phyloP scores from a whole-genome alignment of 2,329 filamentous ascomycete genomes.

The Verticillium nubilum region DNA sequence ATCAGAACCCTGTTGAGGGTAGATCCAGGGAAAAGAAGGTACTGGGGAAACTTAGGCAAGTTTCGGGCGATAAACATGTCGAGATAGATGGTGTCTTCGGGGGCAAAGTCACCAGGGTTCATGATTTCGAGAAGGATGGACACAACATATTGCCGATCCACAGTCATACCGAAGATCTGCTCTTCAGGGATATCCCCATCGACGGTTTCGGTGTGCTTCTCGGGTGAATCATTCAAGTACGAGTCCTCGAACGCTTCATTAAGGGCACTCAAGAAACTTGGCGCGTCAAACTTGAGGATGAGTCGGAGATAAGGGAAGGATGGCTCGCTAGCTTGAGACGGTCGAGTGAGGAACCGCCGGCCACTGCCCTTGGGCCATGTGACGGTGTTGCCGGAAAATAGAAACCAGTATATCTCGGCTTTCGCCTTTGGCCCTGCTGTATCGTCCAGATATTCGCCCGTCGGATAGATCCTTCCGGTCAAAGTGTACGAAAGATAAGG shows the following conservation, averaged over 20 bases:
- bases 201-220: constrained; percentile 51
- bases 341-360: constrained; percentile 56
- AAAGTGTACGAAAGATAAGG: constrained; percentile 90
- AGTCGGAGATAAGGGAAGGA: constrained; percentile 81
- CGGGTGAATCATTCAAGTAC: constrained; percentile 78
- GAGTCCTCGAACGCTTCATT: constrained; percentile 97
- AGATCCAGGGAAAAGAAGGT: constrained; percentile 83
- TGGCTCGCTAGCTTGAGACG: constrained; percentile 53
- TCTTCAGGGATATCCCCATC: constrained; percentile 54
- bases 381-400: constrained; percentile 80
- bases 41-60: constrained; percentile 93
- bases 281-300: constrained; percentile 81
- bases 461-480: constrained; percentile 88
- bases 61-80: constrained; percentile 99
- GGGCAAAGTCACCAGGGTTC: constrained; percentile 67
- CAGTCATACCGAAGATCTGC: constrained; percentile 61
- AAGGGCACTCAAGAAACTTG: constrained; percentile 88
- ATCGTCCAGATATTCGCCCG: constrained; percentile 68
- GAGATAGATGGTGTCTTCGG: constrained; percentile 84
- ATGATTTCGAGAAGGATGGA: constrained; percentile 90
- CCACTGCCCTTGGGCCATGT: constrained; percentile 65
- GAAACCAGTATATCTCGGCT: constrained; percentile 82
- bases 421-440: constrained; percentile 72
- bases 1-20: constrained; percentile 75
- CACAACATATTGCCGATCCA: constrained; percentile 88